Conservation (phyloP, 2,329 filamentous ascomycete species). For the Botrytis elliptica region DNA sequence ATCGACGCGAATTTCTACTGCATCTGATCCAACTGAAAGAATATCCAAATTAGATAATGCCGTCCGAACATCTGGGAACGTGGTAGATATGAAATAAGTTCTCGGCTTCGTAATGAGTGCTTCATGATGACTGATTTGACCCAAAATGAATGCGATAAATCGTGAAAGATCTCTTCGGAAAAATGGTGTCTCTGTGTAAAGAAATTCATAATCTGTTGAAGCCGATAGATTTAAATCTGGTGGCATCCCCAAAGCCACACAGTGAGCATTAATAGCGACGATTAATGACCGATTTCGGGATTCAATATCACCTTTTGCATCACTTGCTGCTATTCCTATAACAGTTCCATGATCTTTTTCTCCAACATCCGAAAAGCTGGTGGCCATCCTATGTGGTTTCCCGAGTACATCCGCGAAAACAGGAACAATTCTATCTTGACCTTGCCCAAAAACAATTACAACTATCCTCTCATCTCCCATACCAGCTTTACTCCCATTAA, state of each 20-base stretch:
- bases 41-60: conserved; percentile 85
- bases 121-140: conserved; percentile 75
- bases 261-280: conserved; percentile 74
- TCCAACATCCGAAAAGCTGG: conserved; percentile 54
- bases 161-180: conserved; percentile 73
- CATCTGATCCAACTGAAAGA: conserved; percentile 80
- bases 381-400: conserved; percentile 63
- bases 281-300: conserved; percentile 58
- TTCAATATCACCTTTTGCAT: conserved; percentile 57
- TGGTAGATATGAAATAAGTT: conserved; percentile 84
- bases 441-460: conserved; percentile 66
- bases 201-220: conserved; percentile 79
- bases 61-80: conserved; percentile 80
- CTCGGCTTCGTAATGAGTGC: conserved; percentile 74
- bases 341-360: conserved; percentile 61
- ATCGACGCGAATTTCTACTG: conserved; percentile 82
- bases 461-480: conserved; percentile 57
- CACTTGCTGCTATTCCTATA: conserved; percentile 60
- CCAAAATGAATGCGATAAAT: conserved; percentile 76
- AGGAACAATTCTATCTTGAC: conserved; percentile 71
- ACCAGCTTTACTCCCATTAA: conserved; percentile 38
- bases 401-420: conserved; percentile 78
- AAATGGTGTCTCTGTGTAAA: conserved; percentile 73
- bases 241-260: conserved; percentile 67
- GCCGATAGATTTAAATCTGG: conserved; percentile 65